phyloP scores from a whole-genome alignment of 306 rosid genomes.

The Trifolium subterraneum region DNA sequence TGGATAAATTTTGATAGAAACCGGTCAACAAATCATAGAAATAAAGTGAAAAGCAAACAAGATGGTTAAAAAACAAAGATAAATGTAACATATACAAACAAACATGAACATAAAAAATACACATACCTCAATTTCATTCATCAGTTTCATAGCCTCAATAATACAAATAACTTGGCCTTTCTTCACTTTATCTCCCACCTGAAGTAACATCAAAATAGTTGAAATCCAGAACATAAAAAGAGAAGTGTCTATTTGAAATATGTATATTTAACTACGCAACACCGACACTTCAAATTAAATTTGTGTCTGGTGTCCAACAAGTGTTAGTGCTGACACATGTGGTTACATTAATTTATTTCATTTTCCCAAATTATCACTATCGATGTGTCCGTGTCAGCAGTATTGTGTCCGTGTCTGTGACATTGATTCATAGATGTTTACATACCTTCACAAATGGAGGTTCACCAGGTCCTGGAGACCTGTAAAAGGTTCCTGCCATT shows the following conservation, averaged over 20 bases:
- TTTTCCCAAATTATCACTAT: no score
- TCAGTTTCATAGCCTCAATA: slow-evolving; percentile 95
- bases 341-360: no score
- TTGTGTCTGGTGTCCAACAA: no score
- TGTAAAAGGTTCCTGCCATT: slow-evolving; percentile 95
- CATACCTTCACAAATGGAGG: slow-evolving; percentile 86
- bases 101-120: background rate
- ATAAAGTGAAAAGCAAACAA: slow-evolving; percentile 27
- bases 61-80: background rate
- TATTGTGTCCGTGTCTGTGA: no score
- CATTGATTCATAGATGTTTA: background rate
- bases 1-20: slow-evolving; percentile 6
- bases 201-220: slow-evolving; percentile 41
- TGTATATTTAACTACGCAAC: background rate
- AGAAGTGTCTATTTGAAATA: background rate
- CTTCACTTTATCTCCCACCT: slow-evolving; percentile 95
- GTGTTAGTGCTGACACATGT: no score
- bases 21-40: background rate
- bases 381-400: no score
- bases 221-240: slow-evolving; percentile 7
- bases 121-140: slow-evolving; percentile 94
- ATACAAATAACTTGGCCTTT: slow-evolving; percentile 92
- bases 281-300: no score
- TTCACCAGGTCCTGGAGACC: slow-evolving; percentile 80
- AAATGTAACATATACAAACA: background rate